These are phyloP conservation scores for Acacia melanoxylon DNA, from an alignment of 306 rosid genomes.

Conservation along the genomic window DNA sequence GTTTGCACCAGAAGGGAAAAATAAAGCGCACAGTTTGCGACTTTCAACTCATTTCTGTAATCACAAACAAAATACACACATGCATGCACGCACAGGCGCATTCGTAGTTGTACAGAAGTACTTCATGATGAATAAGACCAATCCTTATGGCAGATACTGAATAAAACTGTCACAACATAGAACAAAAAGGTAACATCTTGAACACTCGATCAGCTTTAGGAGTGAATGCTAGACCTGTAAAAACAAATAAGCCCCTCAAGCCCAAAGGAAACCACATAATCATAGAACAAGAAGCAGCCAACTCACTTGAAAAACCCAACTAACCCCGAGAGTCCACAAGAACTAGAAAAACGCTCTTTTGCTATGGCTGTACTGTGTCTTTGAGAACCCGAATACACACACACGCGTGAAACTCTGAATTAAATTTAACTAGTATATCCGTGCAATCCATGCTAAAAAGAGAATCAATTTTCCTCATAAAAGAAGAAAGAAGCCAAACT, in stretches of 20 bases:
- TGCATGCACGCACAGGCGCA: too few species aligned
- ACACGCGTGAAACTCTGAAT: not conserved
- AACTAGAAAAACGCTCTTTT: not conserved
- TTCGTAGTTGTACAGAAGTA: too few species aligned
- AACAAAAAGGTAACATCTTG: too few species aligned
- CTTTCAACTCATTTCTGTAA: too few species aligned
- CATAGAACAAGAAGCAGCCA: constrained; percentile 24
- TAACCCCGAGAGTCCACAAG: not conserved
- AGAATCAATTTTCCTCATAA: not conserved
- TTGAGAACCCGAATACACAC: not conserved
- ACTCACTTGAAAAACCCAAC: constrained; percentile 17
- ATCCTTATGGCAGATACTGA: too few species aligned
- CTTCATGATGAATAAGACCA: too few species aligned
- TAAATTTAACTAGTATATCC: constrained; percentile 2
- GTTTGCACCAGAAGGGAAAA: too few species aligned
- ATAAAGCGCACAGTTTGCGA: too few species aligned
- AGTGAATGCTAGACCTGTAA: constrained; percentile 15
- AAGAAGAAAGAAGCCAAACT: constrained; percentile 25
- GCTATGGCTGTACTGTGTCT: not conserved
- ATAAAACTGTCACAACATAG: too few species aligned
- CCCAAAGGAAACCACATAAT: not conserved
- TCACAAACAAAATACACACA: too few species aligned
- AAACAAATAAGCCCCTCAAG: not conserved
- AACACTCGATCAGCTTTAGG: not conserved
- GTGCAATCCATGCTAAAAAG: not conserved